Percentiles rank a stretch among this genome's conserved stretches.
Evolutionary conservation across 1,139 yeast genomes (phyloP).

Genomic region (Suhomyces ambrosiae): DNA sequence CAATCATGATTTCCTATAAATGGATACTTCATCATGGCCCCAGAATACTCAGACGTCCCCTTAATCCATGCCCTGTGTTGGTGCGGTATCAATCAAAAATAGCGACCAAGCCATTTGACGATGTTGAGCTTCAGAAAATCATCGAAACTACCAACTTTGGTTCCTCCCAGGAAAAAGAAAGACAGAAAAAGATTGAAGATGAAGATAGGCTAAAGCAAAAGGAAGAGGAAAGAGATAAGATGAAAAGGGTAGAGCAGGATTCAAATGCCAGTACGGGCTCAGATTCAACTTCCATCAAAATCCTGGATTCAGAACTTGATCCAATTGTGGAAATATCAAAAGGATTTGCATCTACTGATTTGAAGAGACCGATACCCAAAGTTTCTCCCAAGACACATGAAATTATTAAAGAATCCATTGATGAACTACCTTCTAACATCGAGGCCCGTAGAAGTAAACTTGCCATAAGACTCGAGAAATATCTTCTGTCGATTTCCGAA

Average conservation of each 20-base stretch:
- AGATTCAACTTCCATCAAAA: neutral
- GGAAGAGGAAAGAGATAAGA: too few relatives aligned
- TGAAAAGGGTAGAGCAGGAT: too few relatives aligned
- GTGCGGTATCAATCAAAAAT: constrained; percentile 8
- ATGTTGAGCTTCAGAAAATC: constrained; percentile 23
- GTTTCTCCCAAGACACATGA: constrained; percentile 17
- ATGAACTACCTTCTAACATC: constrained; percentile 34
- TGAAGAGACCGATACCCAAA: constrained; percentile 5
- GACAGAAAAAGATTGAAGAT: neutral
- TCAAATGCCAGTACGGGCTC: too few relatives aligned
- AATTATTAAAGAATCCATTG: constrained; percentile 26
- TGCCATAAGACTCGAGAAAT: constrained; percentile 45
- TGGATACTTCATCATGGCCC: constrained; percentile 1
- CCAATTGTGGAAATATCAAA: constrained; percentile 3
- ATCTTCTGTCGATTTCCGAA: constrained; percentile 65
- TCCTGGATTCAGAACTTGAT: neutral
- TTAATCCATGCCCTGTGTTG: too few relatives aligned
- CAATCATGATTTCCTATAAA: neutral
- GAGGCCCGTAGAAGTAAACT: constrained; percentile 24
- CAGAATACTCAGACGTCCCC: too few relatives aligned
- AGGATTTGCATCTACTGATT: constrained; percentile 3
- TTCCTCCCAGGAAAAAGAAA: constrained; percentile 6
- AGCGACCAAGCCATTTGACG: constrained; percentile 10
- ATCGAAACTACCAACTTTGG: constrained; percentile 27
- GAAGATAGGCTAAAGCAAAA: too few relatives aligned